Evolutionary conservation across 2,329 filamentous ascomycete genomes (phyloP).

Genomic region (Cladorrhinum sp.): DNA sequence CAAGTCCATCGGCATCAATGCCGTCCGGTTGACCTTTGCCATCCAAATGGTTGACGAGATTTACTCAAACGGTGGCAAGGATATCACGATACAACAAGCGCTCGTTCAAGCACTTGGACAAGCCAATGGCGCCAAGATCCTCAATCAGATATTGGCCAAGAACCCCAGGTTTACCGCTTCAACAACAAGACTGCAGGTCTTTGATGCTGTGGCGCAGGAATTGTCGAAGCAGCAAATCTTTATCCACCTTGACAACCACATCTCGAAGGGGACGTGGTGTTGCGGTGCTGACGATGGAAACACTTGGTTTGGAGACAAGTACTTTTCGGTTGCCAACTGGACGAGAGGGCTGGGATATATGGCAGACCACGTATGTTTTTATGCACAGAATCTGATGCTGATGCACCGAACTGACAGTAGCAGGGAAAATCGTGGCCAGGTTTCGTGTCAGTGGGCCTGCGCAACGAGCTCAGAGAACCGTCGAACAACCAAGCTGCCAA

Average conservation of each 20-base stretch:
- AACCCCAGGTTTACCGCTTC: conserved; percentile 55
- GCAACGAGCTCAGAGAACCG: conserved; percentile 52
- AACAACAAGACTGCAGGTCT: conserved; percentile 57
- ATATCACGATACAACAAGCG: conserved; percentile 45
- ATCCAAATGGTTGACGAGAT: conserved; percentile 64
- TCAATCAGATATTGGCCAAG: conserved; percentile 50
- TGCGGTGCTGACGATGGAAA: conserved; percentile 55
- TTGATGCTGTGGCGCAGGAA: conserved; percentile 61
- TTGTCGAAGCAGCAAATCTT: conserved; percentile 54
- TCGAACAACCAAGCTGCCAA: conserved; percentile 34
- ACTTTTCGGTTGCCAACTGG: conserved; percentile 60
- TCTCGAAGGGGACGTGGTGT: conserved; percentile 58
- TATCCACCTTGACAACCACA: conserved; percentile 60
- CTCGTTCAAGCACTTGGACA: conserved; percentile 47
- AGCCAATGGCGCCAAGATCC: conserved; percentile 50
- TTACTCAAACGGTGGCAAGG: conserved; percentile 45
- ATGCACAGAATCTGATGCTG: conserved; percentile 14
- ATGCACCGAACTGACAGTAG: conserved; percentile 17
- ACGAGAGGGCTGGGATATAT: conserved; percentile 58
- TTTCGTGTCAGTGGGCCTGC: conserved; percentile 49
- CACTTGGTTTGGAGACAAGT: conserved; percentile 58
- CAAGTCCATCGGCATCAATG: conserved; percentile 60
- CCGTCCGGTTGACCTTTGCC: conserved; percentile 60
- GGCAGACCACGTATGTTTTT: conserved; percentile 50
- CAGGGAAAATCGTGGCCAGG: conserved; percentile 47